Base-by-base conservation (phyloP, 768 basidiomycete genomes). In the Tricholoma saponaceum region DNA sequence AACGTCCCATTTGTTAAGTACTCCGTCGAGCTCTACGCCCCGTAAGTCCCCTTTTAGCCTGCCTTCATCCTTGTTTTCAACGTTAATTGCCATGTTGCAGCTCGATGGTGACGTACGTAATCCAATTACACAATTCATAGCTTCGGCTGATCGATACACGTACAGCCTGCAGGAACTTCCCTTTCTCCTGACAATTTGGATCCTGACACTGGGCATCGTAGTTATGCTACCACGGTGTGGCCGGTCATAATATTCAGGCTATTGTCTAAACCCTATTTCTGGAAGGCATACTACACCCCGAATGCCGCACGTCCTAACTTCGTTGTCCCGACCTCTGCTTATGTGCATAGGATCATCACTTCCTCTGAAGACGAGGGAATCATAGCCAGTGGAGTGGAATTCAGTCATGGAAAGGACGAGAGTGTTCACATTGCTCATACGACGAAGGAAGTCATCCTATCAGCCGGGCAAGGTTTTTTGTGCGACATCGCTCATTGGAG, bases 401-500 rank as follows among this genome's bases (percentile, higher is more conserved):
- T 54, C 23, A 25, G 14, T 8, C 35, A 54, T n/a, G 52, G 28
- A 25, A 46, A 33, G 14, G 52, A 35, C 1, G 20, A 39, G 22
- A 39, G 14, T 1, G 50, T 37, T 14, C 46, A 54, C 10, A 12
- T 54, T 25, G 46, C 52, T 32, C 39, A 37, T 9, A 33, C 33
- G 25, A 54, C 4, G 28, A 54, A 58, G n/a, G 53, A 54, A 37
- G 53, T 58, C 18, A 30, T 58, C 20, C n/a, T 58, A 30, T 58
- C 52, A 16, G 43, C 58, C 4, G 52, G 52, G 52, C 39, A 35
- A 33, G 46, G 43, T 6, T 18, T 13, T 33, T 52, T 18, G n/a
- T 20, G 13, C 6, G 12, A 50, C 16, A 9, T 30, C n/a, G 12
- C 33, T 22, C n/a, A 51, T 33, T 7, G 6, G 22, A 25, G 13